Evolutionary conservation across 805 yeast species (phyloP), one percentile per base, ranked within the genome.

Genomic region (Metschnikowia baotianmanensis): DNA sequence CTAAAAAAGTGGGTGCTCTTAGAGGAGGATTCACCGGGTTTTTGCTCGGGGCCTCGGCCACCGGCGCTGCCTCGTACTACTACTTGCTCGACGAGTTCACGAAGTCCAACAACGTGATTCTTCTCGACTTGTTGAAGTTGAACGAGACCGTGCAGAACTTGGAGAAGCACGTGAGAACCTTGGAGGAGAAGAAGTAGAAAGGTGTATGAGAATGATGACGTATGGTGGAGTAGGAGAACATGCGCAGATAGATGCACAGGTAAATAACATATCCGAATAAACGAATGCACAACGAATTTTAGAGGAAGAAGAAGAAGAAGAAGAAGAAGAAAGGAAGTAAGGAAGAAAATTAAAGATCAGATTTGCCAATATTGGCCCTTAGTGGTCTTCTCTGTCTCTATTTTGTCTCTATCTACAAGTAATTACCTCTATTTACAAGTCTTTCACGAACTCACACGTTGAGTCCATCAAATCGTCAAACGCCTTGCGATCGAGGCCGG

Each of bases 31-130:
- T 87, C 47, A 67, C 86, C 40, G 96, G 96, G 2, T 88, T 87
- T 63, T 72, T 87, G 40, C 68, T 81, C 22, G 96, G 96, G 32
- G 84, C 83, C 27, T 70, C 87, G 17, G 59, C 75, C 47, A 83
- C 95, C 13, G 90, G 95, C 3, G 76, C 75, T 40, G 85, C 78
- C 6, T 80, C 90, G n/a, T 87, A 87, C 69, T 83, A 78, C 61
- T 87, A 86, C 63, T 70, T 86, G 50, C 63, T 86, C 43, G 93
- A 86, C 56, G 85, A 84, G 61, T 86, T 85, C 72, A 80, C 82
- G 59, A 69, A 74, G 46, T 77, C 91, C 51, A 85, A 82, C 59
- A 76, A 75, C 52, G 83, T 83, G 15, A 77, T 87, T 43, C 74
- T 86, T 42, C 77, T 86, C 37, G 96, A 87, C 56, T 85, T 87